Conservation (phyloP, 2,329 filamentous ascomycete species). For the Tolypocladium tropicale region DNA sequence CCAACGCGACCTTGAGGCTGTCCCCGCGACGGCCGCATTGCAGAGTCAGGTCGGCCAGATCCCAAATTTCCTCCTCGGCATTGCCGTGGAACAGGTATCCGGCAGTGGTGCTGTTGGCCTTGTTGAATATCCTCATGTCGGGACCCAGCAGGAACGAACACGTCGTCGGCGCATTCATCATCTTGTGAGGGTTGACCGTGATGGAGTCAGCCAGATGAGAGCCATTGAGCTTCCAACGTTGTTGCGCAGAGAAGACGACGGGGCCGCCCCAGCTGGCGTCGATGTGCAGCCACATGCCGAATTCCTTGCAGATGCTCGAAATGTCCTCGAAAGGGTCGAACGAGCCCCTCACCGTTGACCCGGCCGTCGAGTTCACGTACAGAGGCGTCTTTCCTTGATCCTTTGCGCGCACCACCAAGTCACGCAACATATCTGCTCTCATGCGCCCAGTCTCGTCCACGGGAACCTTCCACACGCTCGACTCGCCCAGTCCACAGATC, state of each 20-base stretch:
- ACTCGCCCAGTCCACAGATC: slow-evolving; percentile 72
- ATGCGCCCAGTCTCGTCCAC: slow-evolving; percentile 67
- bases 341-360: slow-evolving; percentile 84
- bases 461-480: slow-evolving; percentile 62
- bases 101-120: slow-evolving; percentile 75
- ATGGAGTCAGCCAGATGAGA: slow-evolving; percentile 68
- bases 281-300: slow-evolving; percentile 83
- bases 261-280: slow-evolving; percentile 88
- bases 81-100: slow-evolving; percentile 72
- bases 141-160: slow-evolving; percentile 79
- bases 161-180: slow-evolving; percentile 84
- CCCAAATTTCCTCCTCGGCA: slow-evolving; percentile 57
- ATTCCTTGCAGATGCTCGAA: slow-evolving; percentile 55
- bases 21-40: slow-evolving; percentile 88
- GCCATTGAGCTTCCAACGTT: slow-evolving; percentile 56
- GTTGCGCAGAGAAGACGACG: slow-evolving; percentile 63
- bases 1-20: slow-evolving; percentile 74
- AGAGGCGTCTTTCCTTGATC: slow-evolving; percentile 68
- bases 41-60: slow-evolving; percentile 83
- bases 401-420: slow-evolving; percentile 51
- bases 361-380: slow-evolving; percentile 91
- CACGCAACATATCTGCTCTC: slow-evolving; percentile 53
- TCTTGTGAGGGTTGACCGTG: slow-evolving; percentile 92
- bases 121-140: slow-evolving; percentile 68
- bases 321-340: slow-evolving; percentile 73